Evolutionary conservation across 2,329 filamentous ascomycete genomes (phyloP), one percentile per base, ranked within the genome.

Genomic region (Albophoma yamanashiensis): DNA sequence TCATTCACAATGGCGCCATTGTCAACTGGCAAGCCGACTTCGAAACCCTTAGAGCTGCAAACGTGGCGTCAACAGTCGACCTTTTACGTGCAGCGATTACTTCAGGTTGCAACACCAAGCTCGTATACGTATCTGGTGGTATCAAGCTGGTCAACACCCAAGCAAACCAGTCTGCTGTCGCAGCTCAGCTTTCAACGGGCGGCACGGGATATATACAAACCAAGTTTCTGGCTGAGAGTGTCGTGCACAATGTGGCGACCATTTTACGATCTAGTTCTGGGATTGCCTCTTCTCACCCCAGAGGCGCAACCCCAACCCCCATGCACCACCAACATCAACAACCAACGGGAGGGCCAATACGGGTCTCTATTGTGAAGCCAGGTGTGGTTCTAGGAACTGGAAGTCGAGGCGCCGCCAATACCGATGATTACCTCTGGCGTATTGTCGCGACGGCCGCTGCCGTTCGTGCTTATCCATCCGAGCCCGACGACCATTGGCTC

Each of bases 21-120:
- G 86, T 89, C 11, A 88, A 96, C 70, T 96, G 91, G 91, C 85
- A 95, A 39, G 81, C 86, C 66, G 85, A 83, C 8, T 96, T 96
- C 72, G 81, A 84, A 15, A 83, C 84, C 47, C 80, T 96, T 64
- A 84, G 82, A 67, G 78, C 83, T 0, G 80, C 88, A 57, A 96
- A 96, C 69, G 91, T 96, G 2, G 75, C 60, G 2, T 67, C 68
- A 0, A 66, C 65, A 7, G 39, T 66, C 22, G 60, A 67, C 3
- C 59, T 70, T n/a, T 55, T 70, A 17, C 57, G 59, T 11, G 63
- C 61, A 4, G 55, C 61, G 5, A 56, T 59, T 15, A 43, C 57
- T 14, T 67, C 66, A 1, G 59, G 60, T 4, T 43, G 50, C 5
- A 50, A 61, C 17, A 45, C 66, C 1, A 67, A 62, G 42, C 63